Evolutionary conservation across 2,329 filamentous ascomycete species (phyloP).

Genomic region (Botrytis medusae): DNA sequence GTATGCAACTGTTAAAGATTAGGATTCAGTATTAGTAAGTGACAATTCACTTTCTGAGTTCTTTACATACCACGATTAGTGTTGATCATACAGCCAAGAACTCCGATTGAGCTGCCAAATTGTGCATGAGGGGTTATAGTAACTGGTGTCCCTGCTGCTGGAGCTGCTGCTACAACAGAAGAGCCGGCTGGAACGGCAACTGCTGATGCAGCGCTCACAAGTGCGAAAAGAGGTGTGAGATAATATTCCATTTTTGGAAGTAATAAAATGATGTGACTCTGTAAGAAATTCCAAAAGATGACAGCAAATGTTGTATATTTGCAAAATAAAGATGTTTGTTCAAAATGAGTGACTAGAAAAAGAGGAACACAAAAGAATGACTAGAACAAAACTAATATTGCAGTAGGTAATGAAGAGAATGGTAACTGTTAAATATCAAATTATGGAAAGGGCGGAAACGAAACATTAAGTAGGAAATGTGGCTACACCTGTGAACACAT

Average conservation of each 20-base stretch:
- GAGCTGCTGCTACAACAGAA: background rate
- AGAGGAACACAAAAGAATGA: background rate
- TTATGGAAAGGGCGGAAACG: background rate
- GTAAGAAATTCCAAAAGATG: too few relatives aligned
- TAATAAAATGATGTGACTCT: background rate
- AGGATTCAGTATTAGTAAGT: background rate
- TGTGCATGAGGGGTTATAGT: slow-evolving; percentile 4
- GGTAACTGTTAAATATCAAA: background rate
- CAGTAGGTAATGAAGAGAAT: background rate
- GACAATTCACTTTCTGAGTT: background rate
- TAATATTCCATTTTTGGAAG: background rate
- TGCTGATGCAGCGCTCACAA: background rate
- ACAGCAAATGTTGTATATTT: background rate
- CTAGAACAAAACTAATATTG: background rate
- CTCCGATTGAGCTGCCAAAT: slow-evolving; percentile 3
- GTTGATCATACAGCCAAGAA: slow-evolving; percentile 15
- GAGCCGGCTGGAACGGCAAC: background rate
- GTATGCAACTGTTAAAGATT: slow-evolving; percentile 1
- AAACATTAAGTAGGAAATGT: background rate
- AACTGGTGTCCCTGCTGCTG: background rate
- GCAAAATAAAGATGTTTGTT: background rate
- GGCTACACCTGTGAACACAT: too few relatives aligned
- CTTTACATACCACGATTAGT: background rate
- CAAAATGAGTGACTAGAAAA: background rate
- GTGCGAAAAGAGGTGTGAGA: background rate